These are phyloP conservation scores for Cryphonectria carpinicola DNA, from an alignment of 2,329 filamentous ascomycete species.

Conservation along the genomic window DNA sequence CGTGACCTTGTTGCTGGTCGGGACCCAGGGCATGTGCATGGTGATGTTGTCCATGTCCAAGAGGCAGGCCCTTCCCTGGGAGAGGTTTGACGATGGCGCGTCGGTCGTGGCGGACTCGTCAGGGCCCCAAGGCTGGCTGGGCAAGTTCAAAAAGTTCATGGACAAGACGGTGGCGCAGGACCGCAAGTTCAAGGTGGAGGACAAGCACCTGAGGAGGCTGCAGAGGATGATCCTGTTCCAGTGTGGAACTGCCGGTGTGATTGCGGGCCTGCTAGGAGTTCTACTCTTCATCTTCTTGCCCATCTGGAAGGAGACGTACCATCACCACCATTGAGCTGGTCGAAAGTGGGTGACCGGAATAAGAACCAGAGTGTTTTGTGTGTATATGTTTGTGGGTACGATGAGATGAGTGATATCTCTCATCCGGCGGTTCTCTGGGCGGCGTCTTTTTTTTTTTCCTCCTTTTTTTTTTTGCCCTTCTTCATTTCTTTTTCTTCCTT, in stretches of 20 bases:
- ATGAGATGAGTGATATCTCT: background rate
- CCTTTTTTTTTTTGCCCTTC: background rate
- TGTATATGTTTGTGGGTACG: background rate
- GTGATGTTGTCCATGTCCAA: constrained; percentile 51
- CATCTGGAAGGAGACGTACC: constrained; percentile 45
- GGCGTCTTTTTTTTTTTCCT: too few relatives aligned
- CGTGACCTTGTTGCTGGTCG: constrained; percentile 47
- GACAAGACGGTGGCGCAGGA: constrained; percentile 12
- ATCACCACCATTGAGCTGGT: background rate
- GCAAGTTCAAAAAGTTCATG: constrained; percentile 21
- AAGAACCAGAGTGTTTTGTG: background rate
- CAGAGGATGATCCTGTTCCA: constrained; percentile 51
- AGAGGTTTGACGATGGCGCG: constrained; percentile 47
- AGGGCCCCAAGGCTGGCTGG: constrained; percentile 12
- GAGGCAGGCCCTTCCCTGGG: constrained; percentile 52
- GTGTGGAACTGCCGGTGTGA: constrained; percentile 43
- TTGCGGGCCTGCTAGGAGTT: constrained; percentile 40
- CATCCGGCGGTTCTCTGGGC: too few relatives aligned
- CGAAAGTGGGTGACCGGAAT: background rate
- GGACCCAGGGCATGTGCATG: constrained; percentile 52
- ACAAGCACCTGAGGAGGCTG: constrained; percentile 45
- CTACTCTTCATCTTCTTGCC: constrained; percentile 49
- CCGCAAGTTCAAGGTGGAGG: constrained; percentile 48
- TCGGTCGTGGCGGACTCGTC: constrained; percentile 21
- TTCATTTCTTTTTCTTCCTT: too few relatives aligned